Evolutionary conservation across 2,329 filamentous ascomycete genomes (phyloP).

Genomic region (Pseudocercospora pini-densiflorae): DNA sequence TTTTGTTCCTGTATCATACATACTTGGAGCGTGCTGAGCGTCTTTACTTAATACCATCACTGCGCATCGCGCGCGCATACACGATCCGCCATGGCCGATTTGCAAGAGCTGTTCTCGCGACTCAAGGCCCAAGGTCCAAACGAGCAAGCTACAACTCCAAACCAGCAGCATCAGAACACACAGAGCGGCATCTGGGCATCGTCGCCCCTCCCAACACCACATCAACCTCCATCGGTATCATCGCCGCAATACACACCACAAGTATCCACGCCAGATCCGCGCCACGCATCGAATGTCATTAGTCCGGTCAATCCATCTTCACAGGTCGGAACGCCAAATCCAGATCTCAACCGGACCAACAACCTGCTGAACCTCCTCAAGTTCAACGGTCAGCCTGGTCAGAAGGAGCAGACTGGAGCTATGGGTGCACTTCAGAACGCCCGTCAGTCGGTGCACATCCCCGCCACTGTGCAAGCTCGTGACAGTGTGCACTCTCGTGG

Average conservation of each 20-base stretch:
- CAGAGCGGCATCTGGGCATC: slow-evolving; percentile 13
- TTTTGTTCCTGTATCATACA: slow-evolving; percentile 8
- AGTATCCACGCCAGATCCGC: slow-evolving; percentile 57
- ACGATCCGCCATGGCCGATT: slow-evolving; percentile 45
- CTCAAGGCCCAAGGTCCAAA: slow-evolving; percentile 41
- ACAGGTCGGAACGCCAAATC: slow-evolving; percentile 45
- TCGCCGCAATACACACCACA: slow-evolving; percentile 63
- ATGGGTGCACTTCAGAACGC: slow-evolving; percentile 45
- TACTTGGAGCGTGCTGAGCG: neutral
- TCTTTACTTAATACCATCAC: slow-evolving; percentile 5
- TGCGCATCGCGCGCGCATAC: slow-evolving; percentile 20
- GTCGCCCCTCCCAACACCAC: slow-evolving; percentile 56
- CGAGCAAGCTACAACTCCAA: slow-evolving; percentile 41
- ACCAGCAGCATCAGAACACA: slow-evolving; percentile 50
- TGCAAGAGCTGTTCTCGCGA: slow-evolving; percentile 50
- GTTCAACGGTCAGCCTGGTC: slow-evolving; percentile 57
- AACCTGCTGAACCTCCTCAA: slow-evolving; percentile 69
- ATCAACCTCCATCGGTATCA: slow-evolving; percentile 62
- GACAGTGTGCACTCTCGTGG: slow-evolving; percentile 19
- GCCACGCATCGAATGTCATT: slow-evolving; percentile 62
- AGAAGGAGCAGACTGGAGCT: slow-evolving; percentile 36
- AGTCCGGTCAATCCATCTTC: slow-evolving; percentile 58
- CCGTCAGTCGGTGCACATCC: slow-evolving; percentile 26
- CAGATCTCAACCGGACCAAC: slow-evolving; percentile 41
- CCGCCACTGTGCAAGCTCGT: slow-evolving; percentile 24